Conservation (phyloP, 192 early-diverging fungal genomes). For the Diversispora eburnea region DNA sequence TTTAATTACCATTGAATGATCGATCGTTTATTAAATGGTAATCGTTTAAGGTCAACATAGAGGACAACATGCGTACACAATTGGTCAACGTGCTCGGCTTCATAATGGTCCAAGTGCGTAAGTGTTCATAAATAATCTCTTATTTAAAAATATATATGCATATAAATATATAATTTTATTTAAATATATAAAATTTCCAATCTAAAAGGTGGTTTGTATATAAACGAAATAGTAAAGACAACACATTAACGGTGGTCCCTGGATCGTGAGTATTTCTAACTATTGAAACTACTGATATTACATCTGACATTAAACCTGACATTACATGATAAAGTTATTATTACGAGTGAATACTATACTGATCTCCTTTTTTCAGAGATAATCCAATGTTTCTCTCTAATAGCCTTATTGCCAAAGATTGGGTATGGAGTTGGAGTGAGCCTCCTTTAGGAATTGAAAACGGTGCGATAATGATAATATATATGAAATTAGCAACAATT, state of each 20-base stretch:
- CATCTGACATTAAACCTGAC: no score
- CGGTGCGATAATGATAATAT: neutral
- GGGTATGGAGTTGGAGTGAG: conserved; percentile 26
- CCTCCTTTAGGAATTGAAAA: conserved; percentile 5
- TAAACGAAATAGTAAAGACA: conserved; percentile 57
- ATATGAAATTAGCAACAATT: neutral
- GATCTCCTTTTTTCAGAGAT: neutral
- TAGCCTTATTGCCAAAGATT: conserved; percentile 16
- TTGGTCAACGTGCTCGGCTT: conserved; percentile 76
- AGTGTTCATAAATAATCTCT: neutral
- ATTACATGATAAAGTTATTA: no score
- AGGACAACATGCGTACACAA: conserved; percentile 70
- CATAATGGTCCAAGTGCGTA: conserved; percentile 43
- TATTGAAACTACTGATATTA: no score
- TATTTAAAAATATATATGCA: no score
- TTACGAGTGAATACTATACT: no score
- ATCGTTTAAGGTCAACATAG: conserved; percentile 55
- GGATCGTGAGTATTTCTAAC: conserved; percentile 48
- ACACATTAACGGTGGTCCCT: conserved; percentile 68
- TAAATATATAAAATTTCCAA: neutral
- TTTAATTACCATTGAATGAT: no score
- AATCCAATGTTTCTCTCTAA: conserved; percentile 21
- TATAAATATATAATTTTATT: neutral
- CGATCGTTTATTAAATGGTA: no score
- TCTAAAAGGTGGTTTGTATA: conserved; percentile 68